Conservation (phyloP, 2,329 filamentous ascomycete genomes). For the Bisporella sp. region DNA sequence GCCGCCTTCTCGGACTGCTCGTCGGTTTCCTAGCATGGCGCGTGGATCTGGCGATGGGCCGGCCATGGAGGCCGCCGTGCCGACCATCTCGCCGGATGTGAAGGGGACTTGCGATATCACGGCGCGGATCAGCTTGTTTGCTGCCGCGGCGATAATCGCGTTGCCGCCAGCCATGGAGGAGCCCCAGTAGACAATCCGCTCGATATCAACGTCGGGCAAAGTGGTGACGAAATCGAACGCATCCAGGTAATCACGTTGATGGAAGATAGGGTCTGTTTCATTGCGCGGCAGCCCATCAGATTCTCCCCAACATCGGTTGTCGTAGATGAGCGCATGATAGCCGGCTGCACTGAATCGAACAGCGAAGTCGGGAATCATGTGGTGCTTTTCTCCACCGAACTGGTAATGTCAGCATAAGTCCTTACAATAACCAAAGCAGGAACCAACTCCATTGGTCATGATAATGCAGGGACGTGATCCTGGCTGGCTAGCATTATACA, state of each 20-base stretch:
- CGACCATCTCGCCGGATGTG: neutral
- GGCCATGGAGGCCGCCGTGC: neutral
- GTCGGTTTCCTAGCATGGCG: neutral
- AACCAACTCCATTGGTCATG: constrained; percentile 12
- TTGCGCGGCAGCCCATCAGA: constrained; percentile 27
- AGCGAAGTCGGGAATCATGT: constrained; percentile 8
- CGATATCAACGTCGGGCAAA: constrained; percentile 22
- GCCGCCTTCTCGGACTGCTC: neutral
- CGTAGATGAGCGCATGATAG: constrained; percentile 25
- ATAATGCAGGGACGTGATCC: constrained; percentile 4
- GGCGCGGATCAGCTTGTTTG: constrained; percentile 31
- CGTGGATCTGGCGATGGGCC: neutral
- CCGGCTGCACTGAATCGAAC: constrained; percentile 14
- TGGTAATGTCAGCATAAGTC: constrained; percentile 4
- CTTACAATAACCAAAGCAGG: neutral
- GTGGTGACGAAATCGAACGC: constrained; percentile 30
- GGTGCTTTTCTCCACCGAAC: constrained; percentile 5
- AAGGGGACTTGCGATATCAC: constrained; percentile 20
- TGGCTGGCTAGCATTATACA: constrained; percentile 9
- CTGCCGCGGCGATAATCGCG: constrained; percentile 30
- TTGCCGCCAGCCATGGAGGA: constrained; percentile 30
- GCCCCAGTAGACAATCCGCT: constrained; percentile 30
- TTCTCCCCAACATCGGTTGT: constrained; percentile 27
- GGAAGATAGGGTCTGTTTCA: constrained; percentile 23
- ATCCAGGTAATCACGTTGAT: constrained; percentile 28